Evolutionary conservation across 495 filamentous ascomycete genomes (phyloP), one percentile per base, ranked within the genome.

Genomic region (Hypoxylon lienhwacheense): DNA sequence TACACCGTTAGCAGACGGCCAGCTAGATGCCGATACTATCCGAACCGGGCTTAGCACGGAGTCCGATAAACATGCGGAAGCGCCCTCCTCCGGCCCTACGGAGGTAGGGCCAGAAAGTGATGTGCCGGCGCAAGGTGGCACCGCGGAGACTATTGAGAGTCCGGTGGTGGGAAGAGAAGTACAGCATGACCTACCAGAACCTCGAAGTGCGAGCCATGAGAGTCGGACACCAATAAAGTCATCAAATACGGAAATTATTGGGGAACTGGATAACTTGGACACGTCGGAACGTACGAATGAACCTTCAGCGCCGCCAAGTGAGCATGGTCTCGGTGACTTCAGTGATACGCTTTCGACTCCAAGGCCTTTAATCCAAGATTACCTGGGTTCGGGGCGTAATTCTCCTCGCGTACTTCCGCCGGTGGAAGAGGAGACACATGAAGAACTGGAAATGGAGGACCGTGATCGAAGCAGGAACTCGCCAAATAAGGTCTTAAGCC

Each of bases 401-500:
- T 64, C 69, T 12, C 57, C 70, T 11, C 71, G 68, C 49, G 44
- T 57, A 17, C 63, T 77, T 7, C 58, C 74, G 15, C 71, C 73
- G 5, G 72, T 77, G 8, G 62, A 67, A 57, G 74, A 77, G 46
- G 71, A 74, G 48, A 70, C 63, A 17, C 59, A 48, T 10, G 68
- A 73, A 5, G 69, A 71, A 11, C 51, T 74, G 20, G 66, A 73
- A 29, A 68, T 68, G 26, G 66, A 66, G 19, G 26, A 36, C 25
- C 25, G 17, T 25, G 32, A 24, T 47, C 51, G 12, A 46, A 15
- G 1, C 22, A 15, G 29, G 14, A 39, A 42, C 3, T 22, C 10
- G 21, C 40, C 14, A 3, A 39, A 42, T 15, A 48, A 51, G 53
- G 46, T 32, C 2, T 25, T 42, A 29, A 42, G 50, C 4, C 58